Conservation (phyloP, 768 basidiomycete species). For the Exsudoporus frostii region DNA sequence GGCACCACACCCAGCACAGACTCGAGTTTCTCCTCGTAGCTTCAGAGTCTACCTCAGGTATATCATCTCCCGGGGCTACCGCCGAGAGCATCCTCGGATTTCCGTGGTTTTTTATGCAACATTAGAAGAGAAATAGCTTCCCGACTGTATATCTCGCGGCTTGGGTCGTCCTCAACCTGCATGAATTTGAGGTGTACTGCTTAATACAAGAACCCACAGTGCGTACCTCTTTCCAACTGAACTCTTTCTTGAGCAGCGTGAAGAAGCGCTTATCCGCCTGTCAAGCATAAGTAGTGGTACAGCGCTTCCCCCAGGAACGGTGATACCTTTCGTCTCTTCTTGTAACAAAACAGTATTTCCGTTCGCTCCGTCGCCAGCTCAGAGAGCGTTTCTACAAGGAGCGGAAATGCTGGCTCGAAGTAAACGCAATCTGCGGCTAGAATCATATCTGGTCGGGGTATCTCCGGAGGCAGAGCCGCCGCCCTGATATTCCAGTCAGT, state of each 20-base stretch:
- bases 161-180: slow-evolving; percentile 65
- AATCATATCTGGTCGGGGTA: slow-evolving; percentile 61
- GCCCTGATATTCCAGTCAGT: slow-evolving; percentile 53
- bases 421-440: slow-evolving; percentile 96
- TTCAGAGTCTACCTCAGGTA: neutral
- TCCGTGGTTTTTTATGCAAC: slow-evolving; percentile 18
- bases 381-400: slow-evolving; percentile 75
- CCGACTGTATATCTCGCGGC: slow-evolving; percentile 52
- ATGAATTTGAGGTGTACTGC: neutral
- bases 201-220: neutral
- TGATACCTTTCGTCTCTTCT: slow-evolving; percentile 82
- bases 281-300: slow-evolving; percentile 1
- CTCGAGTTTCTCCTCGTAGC: neutral
- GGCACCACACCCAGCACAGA: neutral
- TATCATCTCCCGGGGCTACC: neutral
- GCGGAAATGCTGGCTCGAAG: slow-evolving; percentile 89
- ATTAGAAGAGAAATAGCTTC: slow-evolving; percentile 66
- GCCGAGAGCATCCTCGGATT: neutral
- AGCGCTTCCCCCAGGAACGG: neutral
- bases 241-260: slow-evolving; percentile 69
- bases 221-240: slow-evolving; percentile 65
- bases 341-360: slow-evolving; percentile 88
- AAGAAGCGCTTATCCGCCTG: slow-evolving; percentile 92
- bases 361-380: slow-evolving; percentile 55
- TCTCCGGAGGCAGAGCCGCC: slow-evolving; percentile 43